Evolutionary conservation across 768 basidiomycete species (phyloP).

Genomic region (Russula olivacea): DNA sequence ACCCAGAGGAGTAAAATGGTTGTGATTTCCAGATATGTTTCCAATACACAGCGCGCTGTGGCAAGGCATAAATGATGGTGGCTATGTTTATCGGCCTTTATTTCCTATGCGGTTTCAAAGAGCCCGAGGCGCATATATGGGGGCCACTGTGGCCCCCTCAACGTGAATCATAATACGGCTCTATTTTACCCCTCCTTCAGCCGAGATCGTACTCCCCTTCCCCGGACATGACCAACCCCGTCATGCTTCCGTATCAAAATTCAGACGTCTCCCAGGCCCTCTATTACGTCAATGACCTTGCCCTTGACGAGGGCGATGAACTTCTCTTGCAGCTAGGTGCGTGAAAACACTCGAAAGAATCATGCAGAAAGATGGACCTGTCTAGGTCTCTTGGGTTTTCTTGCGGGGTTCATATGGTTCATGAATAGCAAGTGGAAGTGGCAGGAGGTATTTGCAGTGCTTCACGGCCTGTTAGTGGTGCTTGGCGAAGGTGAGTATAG

Average conservation of each 20-base stretch:
- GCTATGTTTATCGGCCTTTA: constrained; percentile 4
- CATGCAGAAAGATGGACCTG: not conserved
- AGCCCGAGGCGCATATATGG: constrained; percentile 12
- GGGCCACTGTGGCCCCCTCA: constrained; percentile 1
- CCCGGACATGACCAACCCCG: not conserved
- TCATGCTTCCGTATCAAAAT: not conserved
- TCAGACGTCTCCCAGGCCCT: constrained; percentile 2
- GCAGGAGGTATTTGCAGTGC: constrained; percentile 3
- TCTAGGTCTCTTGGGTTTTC: constrained; percentile 15
- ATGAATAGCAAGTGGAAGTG: constrained; percentile 19
- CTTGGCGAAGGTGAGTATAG: constrained; percentile 12
- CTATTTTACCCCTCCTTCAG: not conserved
- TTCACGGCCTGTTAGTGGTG: not conserved
- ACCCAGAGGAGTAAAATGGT: constrained; percentile 11
- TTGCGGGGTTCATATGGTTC: constrained; percentile 19
- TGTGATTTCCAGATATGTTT: not conserved
- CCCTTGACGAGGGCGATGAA: constrained; percentile 12
- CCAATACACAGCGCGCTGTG: not conserved
- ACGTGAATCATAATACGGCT: not conserved
- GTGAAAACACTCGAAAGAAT: not conserved
- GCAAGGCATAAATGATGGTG: constrained; percentile 9
- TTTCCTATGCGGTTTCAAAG: not conserved
- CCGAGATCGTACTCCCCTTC: not conserved
- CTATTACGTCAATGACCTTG: constrained; percentile 10
- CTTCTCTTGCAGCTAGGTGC: constrained; percentile 14